Base-by-base conservation (phyloP, 2,329 filamentous ascomycete genomes). In the Alternaria consortialis region DNA sequence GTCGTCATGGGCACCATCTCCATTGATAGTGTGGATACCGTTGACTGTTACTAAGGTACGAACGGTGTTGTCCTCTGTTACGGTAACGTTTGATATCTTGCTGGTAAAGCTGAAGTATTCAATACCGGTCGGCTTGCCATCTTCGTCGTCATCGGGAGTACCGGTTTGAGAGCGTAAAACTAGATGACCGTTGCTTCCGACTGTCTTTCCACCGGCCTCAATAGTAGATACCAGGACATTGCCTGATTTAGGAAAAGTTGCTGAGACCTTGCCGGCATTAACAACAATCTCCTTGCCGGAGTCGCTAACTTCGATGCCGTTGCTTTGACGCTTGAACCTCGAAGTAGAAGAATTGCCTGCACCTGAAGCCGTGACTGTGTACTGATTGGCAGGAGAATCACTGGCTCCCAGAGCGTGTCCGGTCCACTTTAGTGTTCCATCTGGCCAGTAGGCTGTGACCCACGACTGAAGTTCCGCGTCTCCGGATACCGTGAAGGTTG, bases 401-500 rank as follows among this genome's bases (percentile, higher is more conserved):
- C 80, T 80, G 5, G 77, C 81, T 12, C 81, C 73, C 43, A 88
- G 77, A 0, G 86, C 85, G 67, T 88, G 87, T 0, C 81, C 86
- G 3, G 84, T 87, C 87, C 87, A 89, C 68, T 88, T 88, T 54
- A 88, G 79, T 0, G 86, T 87, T 27, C 84, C 85, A 73, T 89
- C 87, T 1, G 83, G 80, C 87, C 86, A 89, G 70, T 85, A 86
- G 0, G 83, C 85, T 1, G 84, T 88, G 3, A 82, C 77, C 86
- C 86, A 88, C 0, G 86, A 85, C 61, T 88, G 82, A 7, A 86
- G 71, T 13, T 71, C 60, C 7, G 53, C 64, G 23, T 69, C 74
- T 2, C 74, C 72, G 1, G 69, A 78, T 51, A 66, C 63, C 34
- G 58, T 72, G 63, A 71, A 80, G 31, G 63, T 74, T 17, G 80